Base-by-base conservation (phyloP, 108 stramenopile genomes). In the Cyclotella choctawhatcheeana region DNA sequence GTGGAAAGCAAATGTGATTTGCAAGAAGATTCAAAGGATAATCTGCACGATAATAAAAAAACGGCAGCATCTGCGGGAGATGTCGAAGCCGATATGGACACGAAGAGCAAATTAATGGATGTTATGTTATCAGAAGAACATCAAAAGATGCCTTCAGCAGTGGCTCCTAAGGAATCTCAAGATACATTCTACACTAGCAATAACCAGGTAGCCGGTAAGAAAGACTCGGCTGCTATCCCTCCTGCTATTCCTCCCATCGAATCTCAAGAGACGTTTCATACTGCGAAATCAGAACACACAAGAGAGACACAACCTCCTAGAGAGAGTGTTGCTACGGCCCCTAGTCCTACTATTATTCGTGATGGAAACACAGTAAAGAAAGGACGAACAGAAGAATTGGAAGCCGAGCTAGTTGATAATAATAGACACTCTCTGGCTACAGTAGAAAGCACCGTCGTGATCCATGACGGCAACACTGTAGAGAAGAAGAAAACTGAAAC, bases 341-440 rank as follows among this genome's bases (percentile, higher is more conserved):
- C 35, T 26, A 70, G 68, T 34, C 51, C 51, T 22, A 37, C 37
- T 1, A 43, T 40, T 60, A 35, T 60, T 12, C 40, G 43, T 24
- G 75, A 76, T 71, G 75, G 75, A 2, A 76, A 76, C 27, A 76
- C 69, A 8, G 67, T 44, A 10, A 67, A 56, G 53, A 75, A 75
- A 40, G n/a, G 47, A 48, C 8, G 17, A n/a, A n/a, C 69, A 37
- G 32, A 50, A 52, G 65, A 64, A n/a, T n/a, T n/a, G n/a, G n/a
- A n/a, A n/a, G n/a, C n/a, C n/a, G n/a, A n/a, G n/a, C n/a, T n/a
- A n/a, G n/a, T n/a, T n/a, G n/a, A n/a, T n/a, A n/a, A n/a, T 30
- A 31, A 24, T 12, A 31, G 31, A 5, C 18, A 30, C 14, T 26
- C n/a, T 1, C 14, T 27, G n/a, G 21, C 25, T 20, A 55, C 72